A percentile compares a stretch with the other conserved stretches of the same genome.
Conservation (phyloP, 805 yeast species). For the Saccharomycopsis synnaedendra region DNA sequence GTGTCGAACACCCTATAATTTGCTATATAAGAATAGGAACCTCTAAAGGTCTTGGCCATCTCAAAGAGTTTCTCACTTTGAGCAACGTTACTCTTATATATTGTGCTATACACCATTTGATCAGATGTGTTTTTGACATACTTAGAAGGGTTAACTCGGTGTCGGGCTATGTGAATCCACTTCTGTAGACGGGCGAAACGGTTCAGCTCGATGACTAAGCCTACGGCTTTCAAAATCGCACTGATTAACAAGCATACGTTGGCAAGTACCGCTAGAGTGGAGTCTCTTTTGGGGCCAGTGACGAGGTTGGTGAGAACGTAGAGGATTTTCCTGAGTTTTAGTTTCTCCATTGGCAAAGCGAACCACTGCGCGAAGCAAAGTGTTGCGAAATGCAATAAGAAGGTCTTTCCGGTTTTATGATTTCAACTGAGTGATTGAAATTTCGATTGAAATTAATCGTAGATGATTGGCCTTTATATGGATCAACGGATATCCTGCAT, state of each 20-base stretch:
- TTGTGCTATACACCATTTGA: neutral
- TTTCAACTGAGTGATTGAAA: too few relatives aligned
- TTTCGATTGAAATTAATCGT: too few relatives aligned
- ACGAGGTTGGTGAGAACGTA: slow-evolving; percentile 3
- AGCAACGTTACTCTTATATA: slow-evolving; percentile 3
- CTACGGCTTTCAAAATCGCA: slow-evolving; percentile 9
- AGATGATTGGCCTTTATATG: too few relatives aligned
- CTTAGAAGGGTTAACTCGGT: slow-evolving; percentile 1
- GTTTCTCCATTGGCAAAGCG: too few relatives aligned
- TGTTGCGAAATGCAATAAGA: too few relatives aligned
- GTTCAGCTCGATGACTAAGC: slow-evolving; percentile 3
- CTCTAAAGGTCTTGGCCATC: slow-evolving; percentile 9
- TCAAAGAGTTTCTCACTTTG: neutral
- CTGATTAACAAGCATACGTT: slow-evolving; percentile 9
- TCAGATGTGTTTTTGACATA: slow-evolving; percentile 1
- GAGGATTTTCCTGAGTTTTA: slow-evolving; percentile 3
- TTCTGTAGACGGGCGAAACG: slow-evolving; percentile 2
- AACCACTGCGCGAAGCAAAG: too few relatives aligned
- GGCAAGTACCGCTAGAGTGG: slow-evolving; percentile 11
- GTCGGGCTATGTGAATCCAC: neutral
- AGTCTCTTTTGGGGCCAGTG: slow-evolving; percentile 10
- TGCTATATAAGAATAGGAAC: slow-evolving; percentile 12
- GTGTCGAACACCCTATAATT: slow-evolving; percentile 9
- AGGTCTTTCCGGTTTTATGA: too few relatives aligned
- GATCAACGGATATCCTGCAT: too few relatives aligned